These are phyloP conservation scores for Termitomyces sp. DNA, from an alignment of 768 basidiomycete species.

Conservation along the genomic window DNA sequence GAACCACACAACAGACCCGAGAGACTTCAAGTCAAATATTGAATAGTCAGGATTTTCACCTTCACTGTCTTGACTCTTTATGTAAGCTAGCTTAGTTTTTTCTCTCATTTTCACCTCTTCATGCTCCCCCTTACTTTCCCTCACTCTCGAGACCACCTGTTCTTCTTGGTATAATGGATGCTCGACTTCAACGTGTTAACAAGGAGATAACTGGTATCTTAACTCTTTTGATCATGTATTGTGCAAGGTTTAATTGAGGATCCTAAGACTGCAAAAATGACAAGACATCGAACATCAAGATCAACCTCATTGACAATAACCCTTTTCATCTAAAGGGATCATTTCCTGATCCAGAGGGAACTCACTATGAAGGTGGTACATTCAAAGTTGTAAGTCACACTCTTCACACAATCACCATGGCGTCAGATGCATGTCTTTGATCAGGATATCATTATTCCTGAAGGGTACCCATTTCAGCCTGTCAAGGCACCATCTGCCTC, in stretches of 20 bases:
- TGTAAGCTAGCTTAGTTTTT: slow-evolving; percentile 1
- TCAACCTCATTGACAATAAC: slow-evolving; percentile 85
- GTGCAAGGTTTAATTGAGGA: not conserved
- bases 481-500: slow-evolving; percentile 96
- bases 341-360: slow-evolving; percentile 89
- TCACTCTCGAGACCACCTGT: not conserved
- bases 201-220: slow-evolving; percentile 85
- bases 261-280: slow-evolving; percentile 91
- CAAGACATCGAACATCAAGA: slow-evolving; percentile 80
- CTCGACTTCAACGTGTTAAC: slow-evolving; percentile 84
- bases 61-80: not conserved
- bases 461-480: slow-evolving; percentile 88
- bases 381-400: slow-evolving; percentile 79
- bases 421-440: not conserved
- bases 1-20: not conserved
- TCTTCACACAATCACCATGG: slow-evolving; percentile 3
- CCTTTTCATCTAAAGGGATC: slow-evolving; percentile 91
- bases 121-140: too few species aligned
- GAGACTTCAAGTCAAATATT: too few species aligned
- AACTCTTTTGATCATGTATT: not conserved
- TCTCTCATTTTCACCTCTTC: slow-evolving; percentile 3
- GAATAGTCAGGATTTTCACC: not conserved
- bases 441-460: slow-evolving; percentile 91
- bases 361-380: slow-evolving; percentile 90
- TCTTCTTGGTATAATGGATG: slow-evolving; percentile 57